Evolutionary conservation across 2,329 filamentous ascomycete species (phyloP), one percentile per base, ranked within the genome.

Genomic region (Cercospora sojina): DNA sequence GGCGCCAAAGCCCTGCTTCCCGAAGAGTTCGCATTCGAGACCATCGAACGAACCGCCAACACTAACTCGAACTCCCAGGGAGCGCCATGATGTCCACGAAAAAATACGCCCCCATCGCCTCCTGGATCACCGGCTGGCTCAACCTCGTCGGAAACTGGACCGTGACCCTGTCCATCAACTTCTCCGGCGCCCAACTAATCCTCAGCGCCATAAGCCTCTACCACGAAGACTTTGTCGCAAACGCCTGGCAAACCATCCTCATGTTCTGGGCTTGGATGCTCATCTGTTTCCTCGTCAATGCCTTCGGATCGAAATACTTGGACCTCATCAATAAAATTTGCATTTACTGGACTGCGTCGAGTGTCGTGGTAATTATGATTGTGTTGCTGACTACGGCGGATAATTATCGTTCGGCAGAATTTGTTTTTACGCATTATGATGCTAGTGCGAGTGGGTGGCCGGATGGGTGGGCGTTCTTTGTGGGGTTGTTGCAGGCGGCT

Each of bases 91-190:
- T 91, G 23, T 59, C 85, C 1, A 89, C 88, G 0, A 84, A 82
- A 43, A 81, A 87, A 74, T 91, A 86, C 80, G 87, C 88, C 4
- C 88, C 88, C 2, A 83, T 91, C 62, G 86, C 89, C 57, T 87
- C 84, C 9, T 91, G 88, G 82, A 86, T 90, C 29, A 89, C 88
- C 5, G 89, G 89, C 13, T 91, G 90, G 89, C 76, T 90, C 63
- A 90, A 88, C 0, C 81, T 91, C 0, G 88, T 91, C 2, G 90
- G 90, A 0, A 91, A 91, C 76, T 91, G 89, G 89, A 91, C 89
- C 0, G 84, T 87, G 29, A 87, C 85, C 0, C 73, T 81, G 3
- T 74, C 83, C 43, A 91, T 92, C 78, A 91, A 90, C 75, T 92
- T 92, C 74, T 86, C 84, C 6, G 92, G 91, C 3, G 90, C 88